Base-by-base conservation (phyloP, 306 rosid genomes). In the Potentilla sterilis region DNA sequence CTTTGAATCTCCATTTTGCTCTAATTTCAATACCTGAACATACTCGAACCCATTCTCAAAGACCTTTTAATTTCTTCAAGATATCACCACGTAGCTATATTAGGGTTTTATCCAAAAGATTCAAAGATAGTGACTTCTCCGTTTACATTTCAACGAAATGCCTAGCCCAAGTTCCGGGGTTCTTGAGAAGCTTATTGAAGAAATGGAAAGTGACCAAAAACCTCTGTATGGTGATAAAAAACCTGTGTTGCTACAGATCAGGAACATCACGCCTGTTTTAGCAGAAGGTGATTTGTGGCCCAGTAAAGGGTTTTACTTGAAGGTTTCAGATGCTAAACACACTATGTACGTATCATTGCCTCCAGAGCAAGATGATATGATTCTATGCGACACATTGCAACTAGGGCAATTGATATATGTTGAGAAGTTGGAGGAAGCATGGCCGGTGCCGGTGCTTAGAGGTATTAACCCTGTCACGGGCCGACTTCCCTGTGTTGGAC, bases 271-370 rank as follows among this genome's bases (percentile, higher is more conserved):
- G 7, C 88, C 81, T 5, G 72, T 62, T 14, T 22, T 75, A 11
- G 72, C 81, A 28, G 84, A 76, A 28, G 81, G 57, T 42, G 84
- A 82, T 69, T 78, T 81, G 32, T 79, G 83, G 88, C 82, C 88
- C 21, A 72, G 72, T 19, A 63, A 69, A 34, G 86, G 82, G 2
- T 81, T 85, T 70, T 63, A 72, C 75, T 76, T 85, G 73, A 81
- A 81, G 74, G 83, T 85, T 69, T 79, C 84, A 4, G 86, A 85
- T 69, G 77, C 86, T 49, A 44, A 82, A 5, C 88, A 79, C 58
- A 64, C 86, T 4, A 70, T 73, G 83, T 79, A 28, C 22, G 86
- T 65, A 2, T 79, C 86, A 67, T 48, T 85, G 76, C 85, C 83
- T 42, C 80, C 79, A 10, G 81, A 81, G 37, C 77, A 76, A 6